Base-by-base conservation (phyloP, 495 filamentous ascomycete genomes). In the Hypoxylon lenormandii region DNA sequence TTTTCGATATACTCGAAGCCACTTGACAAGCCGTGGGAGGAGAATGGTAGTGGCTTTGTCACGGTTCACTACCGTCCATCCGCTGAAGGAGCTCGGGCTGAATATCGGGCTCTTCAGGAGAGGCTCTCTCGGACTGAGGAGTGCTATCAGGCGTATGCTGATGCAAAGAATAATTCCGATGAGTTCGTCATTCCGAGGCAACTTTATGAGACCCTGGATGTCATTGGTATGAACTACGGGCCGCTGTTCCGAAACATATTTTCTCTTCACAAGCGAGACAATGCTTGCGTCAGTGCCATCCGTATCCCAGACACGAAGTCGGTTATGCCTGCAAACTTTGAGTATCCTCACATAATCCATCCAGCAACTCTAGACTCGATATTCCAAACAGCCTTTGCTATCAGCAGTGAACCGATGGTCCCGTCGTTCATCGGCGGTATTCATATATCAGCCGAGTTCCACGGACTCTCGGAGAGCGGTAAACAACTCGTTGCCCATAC, bases 181-280 rank as follows among this genome's bases (percentile, higher is more conserved):
- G 59, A 62, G 13, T n/a, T 53, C 1, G 40, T 73, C 3, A 47
- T 59, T 19, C 68, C 75, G 10, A 58, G 70, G 18, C 64, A 75
- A 40, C 52, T 79, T 19, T 79, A 79, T 26, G 66, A 72, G 38
- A 40, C 54, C 3, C 60, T 75, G 1, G 80, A 83, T 26, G 52
- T 61, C 19, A 57, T 77, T 15, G 77, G 77, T 0, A 70, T 87
- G 37, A 69, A 79, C 8, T 87, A 85, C 60, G 85, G 85, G 0
- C 77, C 79, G 0, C 47, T 77, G 0, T 88, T 88, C 70, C 78
- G 73, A 19, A 77, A 77, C 49, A 64, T 77, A 10, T 18, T 18
- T 1, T 65, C 62, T 13, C 57, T 73, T 40, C 30, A 37, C 23
- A 70, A 16, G 30, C 13, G 59, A 22, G 64, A 55, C 15, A 43